phyloP scores from a whole-genome alignment of 2,329 filamentous ascomycete species.

The Fusarium dlaminii region DNA sequence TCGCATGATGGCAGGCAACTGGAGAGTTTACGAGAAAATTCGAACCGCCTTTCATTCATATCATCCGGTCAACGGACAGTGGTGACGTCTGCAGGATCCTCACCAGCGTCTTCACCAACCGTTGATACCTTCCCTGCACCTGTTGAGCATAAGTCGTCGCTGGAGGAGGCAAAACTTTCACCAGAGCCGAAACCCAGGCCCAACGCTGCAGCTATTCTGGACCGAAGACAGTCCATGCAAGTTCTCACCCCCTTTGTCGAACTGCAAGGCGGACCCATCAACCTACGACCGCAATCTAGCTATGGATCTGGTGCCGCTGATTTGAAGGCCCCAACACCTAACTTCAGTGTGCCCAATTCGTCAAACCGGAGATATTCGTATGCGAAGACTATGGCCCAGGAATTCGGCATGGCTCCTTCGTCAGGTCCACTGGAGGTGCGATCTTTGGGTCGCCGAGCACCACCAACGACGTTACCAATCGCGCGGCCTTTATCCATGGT shows the following conservation, averaged over 20 bases:
- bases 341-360: conserved; percentile 63
- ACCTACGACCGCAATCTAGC: conserved; percentile 36
- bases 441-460: conserved; percentile 33
- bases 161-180: conserved; percentile 36
- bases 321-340: conserved; percentile 50
- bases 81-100: conserved; percentile 64
- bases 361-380: conserved; percentile 58
- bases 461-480: conserved; percentile 58
- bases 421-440: conserved; percentile 31
- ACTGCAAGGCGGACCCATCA: conserved; percentile 43
- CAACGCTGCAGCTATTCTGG: conserved; percentile 61
- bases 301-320: conserved; percentile 26
- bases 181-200: conserved; percentile 57
- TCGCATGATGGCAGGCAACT: conserved; percentile 69
- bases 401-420: conserved; percentile 23
- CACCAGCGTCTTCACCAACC: conserved; percentile 65
- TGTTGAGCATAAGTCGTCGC: conserved; percentile 30
- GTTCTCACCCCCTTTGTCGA: conserved; percentile 56
- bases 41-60: conserved; percentile 66
- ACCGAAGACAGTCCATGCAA: conserved; percentile 63
- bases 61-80: conserved; percentile 70
- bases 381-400: conserved; percentile 42
- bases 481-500: conserved; percentile 65
- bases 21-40: conserved; percentile 65
- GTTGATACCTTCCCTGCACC: conserved; percentile 57